These are phyloP conservation scores for Colletotrichum endophyticum DNA, from an alignment of 2,329 filamentous ascomycete genomes.

Conservation along the genomic window DNA sequence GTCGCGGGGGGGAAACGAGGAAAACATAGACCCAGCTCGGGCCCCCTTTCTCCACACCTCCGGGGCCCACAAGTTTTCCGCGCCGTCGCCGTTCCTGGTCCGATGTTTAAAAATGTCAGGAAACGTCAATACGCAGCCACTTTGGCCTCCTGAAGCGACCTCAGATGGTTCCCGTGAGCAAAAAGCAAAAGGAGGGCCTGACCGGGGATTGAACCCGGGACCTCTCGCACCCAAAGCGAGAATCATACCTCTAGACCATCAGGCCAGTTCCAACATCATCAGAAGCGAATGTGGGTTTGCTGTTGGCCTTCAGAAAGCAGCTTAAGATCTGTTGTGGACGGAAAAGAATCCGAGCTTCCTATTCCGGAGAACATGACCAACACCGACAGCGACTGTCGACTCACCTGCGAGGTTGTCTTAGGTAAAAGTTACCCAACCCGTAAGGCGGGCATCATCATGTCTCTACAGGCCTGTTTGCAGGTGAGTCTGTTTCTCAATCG, in stretches of 20 bases:
- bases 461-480: background rate
- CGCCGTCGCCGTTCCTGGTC: background rate
- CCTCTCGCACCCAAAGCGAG: slow-evolving; percentile 40
- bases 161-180: background rate
- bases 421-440: background rate
- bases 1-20: background rate
- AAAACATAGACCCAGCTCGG: background rate
- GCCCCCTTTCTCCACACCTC: background rate
- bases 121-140: background rate
- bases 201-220: slow-evolving; percentile 38
- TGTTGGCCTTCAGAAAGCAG: fast-evolving
- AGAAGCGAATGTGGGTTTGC: background rate
- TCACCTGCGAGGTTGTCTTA: background rate
- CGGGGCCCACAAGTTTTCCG: background rate
- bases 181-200: background rate
- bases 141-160: background rate
- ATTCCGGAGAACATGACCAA: background rate
- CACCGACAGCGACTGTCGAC: background rate
- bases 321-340: fast-evolving
- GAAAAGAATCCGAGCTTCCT: background rate
- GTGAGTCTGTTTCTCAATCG: no score
- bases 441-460: background rate
- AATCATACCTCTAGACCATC: slow-evolving; percentile 40
- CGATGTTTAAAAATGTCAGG: background rate
- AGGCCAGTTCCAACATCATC: slow-evolving; percentile 10